Base-by-base conservation (phyloP, 495 filamentous ascomycete genomes). In the Zalerion maritima region DNA sequence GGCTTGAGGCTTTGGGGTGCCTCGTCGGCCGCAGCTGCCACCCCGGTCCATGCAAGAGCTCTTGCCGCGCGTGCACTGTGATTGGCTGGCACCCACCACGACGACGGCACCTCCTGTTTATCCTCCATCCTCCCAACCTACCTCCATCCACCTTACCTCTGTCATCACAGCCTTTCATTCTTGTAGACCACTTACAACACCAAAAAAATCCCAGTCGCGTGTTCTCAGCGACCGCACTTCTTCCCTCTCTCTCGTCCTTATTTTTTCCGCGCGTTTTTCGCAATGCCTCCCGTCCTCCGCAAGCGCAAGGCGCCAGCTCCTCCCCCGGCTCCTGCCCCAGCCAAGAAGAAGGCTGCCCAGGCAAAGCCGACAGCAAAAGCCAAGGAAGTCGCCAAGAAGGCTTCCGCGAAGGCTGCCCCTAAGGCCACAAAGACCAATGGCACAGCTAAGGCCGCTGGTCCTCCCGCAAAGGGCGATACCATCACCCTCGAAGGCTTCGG, bases 401-500 rank as follows among this genome's bases (percentile, higher is more conserved):
- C 35, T 20, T 29, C 27, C 20, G 18, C 36, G 24, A 36, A 31
- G 18, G 24, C 18, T 2, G 26, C 25, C 25, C n/a, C 25, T 14
- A 13, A 6, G 6, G 25, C 25, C 25, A 6, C 25, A n/a, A 13
- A 6, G 6, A 14, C 25, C 25, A 6, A 23, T 18, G 14, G 14
- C 14, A 18, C 41, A 23, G 43, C 50, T 20, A 29, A 42, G 14
- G 38, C 42, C 10, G 45, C 41, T 14, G 36, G 28, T 13, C 49
- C 52, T 32, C 47, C 51, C 8, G 43, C 37, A 24, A 53, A 57
- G 15, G 64, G 67, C 38, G 52, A 61, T 37, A 65, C 53, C 16
- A 59, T 93, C 45, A 46, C 57, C 19, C 64, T 89, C 26, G 70
- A 79, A 15, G 62, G 55, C 18, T 87, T 93, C 53, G 81, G 83